Percentiles rank a stretch among this genome's conserved stretches.
These are phyloP conservation scores for Priceomyces castillae DNA, from an alignment of 805 yeast species.

Conservation along the genomic window DNA sequence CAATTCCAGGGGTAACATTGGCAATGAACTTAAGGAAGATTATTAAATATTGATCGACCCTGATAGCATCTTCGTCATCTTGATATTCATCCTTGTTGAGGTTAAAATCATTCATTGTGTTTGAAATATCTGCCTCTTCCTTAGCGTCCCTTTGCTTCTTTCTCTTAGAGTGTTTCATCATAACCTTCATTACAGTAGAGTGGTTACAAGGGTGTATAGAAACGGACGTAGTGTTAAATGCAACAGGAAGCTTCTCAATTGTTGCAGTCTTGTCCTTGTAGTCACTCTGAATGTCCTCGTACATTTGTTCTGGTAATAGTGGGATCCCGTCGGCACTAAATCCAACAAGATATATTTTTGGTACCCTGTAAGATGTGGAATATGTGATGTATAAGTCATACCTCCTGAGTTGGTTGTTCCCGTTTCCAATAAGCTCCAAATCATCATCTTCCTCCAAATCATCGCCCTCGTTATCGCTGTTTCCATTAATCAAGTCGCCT, in stretches of 20 bases:
- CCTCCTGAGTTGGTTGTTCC: conserved; percentile 49
- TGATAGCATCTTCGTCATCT: conserved; percentile 43
- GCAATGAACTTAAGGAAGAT: conserved; percentile 92
- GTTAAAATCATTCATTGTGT: conserved; percentile 48
- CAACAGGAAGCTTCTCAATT: conserved; percentile 87
- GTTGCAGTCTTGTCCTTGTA: conserved; percentile 96
- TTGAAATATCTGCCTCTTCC: conserved; percentile 21
- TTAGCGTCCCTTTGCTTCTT: conserved; percentile 12
- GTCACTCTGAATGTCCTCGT: conserved; percentile 88
- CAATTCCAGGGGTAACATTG: conserved; percentile 96
- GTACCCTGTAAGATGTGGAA: conserved; percentile 93
- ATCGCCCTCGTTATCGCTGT: conserved; percentile 26
- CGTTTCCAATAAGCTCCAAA: conserved; percentile 28
- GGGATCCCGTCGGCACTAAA: conserved; percentile 83
- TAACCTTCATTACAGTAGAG: conserved; percentile 88
- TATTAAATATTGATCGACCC: conserved; percentile 89
- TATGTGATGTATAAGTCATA: conserved; percentile 91
- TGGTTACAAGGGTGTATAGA: conserved; percentile 97
- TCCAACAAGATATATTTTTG: conserved; percentile 90
- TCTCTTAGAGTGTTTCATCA: conserved; percentile 67
- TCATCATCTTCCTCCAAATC: conserved; percentile 29
- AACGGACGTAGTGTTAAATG: conserved; percentile 69
- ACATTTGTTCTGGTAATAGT: conserved; percentile 83
- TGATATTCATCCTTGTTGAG: conserved; percentile 30
- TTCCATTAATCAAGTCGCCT: conserved; percentile 46